Evolutionary conservation across 257 asterid genomes (phyloP), one percentile per base, ranked within the genome.

Genomic region (Solanum acaule): DNA sequence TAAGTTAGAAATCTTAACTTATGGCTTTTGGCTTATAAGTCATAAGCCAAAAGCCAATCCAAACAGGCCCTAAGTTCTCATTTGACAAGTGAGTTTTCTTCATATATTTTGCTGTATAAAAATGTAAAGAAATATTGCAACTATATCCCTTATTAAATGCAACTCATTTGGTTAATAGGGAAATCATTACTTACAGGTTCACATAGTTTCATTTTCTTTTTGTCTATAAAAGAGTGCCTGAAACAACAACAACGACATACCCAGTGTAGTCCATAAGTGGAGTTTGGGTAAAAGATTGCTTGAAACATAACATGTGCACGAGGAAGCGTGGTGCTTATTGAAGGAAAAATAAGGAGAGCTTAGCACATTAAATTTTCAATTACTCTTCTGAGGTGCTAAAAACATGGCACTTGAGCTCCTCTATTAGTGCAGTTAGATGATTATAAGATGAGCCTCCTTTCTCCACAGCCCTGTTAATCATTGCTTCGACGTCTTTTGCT

Each of bases 401-500:
- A 71, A 87, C 88, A 14, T 78, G 65, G 8, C 68, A 83, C 49
- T 52, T 90, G 29, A 91, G 12, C 25, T 82, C 89, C 29, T 86
- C 22, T 68, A 89, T 70, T 81, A 90, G 15, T 6, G 29, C 59
- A 4, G 14, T 71, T 29, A 90, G 73, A 85, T 89, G 85, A 27
- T 87, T 79, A 49, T 84, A 35, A 40, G 92, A 90, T 0, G 92
- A 90, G 0, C 92, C 92, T 2, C 90, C 91, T 49, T 73, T 86
- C 37, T 73, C 46, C 7, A 88, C 89, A 10, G 92, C 90, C 42
- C 49, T 46, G 14, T 79, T 78, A 5, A 46, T 76, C 70, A 35
- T 83, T 35, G 16, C 44, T 38, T 87, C 83, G 3, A 29, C 20
- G 13, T 73, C 42, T 85, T 63, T 84, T 15, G 82, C 89, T 33